A percentile compares a stretch with the other conserved stretches of the same genome.
phyloP scores from a whole-genome alignment of 495 filamentous ascomycete species.

The Chaetomium cochliodes region DNA sequence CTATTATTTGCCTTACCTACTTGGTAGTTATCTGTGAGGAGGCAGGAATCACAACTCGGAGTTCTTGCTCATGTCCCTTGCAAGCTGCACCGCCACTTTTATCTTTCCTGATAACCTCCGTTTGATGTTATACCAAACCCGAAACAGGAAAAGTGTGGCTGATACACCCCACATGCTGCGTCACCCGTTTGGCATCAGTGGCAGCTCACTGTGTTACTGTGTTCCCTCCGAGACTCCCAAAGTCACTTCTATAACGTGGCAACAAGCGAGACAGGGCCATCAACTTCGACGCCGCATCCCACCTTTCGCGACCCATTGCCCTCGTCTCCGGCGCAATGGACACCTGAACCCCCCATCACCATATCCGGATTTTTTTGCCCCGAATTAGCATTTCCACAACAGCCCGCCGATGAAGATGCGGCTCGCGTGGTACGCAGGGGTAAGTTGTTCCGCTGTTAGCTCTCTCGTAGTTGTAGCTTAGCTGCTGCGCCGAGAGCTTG shows the following conservation, averaged over 20 bases:
- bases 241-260: conserved; percentile 36
- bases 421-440: conserved; percentile 57
- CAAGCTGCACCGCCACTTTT: conserved; percentile 5
- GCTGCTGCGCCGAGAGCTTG: conserved; percentile 2
- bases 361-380: not conserved
- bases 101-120: not conserved
- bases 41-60: too few species aligned
- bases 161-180: conserved; percentile 16
- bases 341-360: conserved; percentile 29
- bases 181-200: conserved; percentile 7
- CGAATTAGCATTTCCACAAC: not conserved
- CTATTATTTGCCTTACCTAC: too few species aligned
- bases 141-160: conserved; percentile 22
- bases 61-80: too few species aligned
- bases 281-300: conserved; percentile 28
- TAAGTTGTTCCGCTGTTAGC: conserved; percentile 36
- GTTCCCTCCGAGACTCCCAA: not conserved
- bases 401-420: conserved; percentile 46
- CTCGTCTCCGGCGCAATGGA: conserved; percentile 23
- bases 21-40: too few species aligned
- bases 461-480: not conserved
- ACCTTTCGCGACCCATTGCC: conserved; percentile 18
- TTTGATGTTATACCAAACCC: not conserved
- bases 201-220: not conserved
- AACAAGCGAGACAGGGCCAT: conserved; percentile 31